phyloP scores from a whole-genome alignment of 306 rosid species.

The Prunus padus region DNA sequence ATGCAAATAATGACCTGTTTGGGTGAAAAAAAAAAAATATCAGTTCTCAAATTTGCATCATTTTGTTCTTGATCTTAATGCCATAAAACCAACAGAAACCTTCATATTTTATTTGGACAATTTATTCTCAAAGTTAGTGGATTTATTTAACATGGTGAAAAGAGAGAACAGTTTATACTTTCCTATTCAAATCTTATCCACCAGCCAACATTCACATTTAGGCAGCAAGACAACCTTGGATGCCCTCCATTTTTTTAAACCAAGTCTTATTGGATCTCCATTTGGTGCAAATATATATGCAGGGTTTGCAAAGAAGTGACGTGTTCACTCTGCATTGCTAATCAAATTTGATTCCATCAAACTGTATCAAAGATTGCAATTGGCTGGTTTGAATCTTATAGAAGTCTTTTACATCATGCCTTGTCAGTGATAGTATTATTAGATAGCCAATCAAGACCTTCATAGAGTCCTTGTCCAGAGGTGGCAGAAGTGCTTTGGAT shows the following conservation, averaged over 20 bases:
- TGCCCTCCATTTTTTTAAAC: background rate
- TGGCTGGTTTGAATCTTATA: background rate
- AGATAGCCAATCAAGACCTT: slow-evolving; percentile 48
- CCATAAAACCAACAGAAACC: too few relatives aligned
- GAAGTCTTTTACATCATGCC: slow-evolving; percentile 4
- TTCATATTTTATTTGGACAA: too few relatives aligned
- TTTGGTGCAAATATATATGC: background rate
- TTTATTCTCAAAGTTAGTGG: too few relatives aligned
- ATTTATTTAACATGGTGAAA: too few relatives aligned
- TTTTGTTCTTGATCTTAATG: too few relatives aligned
- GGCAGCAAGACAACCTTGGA: background rate
- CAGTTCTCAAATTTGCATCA: too few relatives aligned
- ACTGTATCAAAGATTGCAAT: background rate
- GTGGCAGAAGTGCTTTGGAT: slow-evolving; percentile 44
- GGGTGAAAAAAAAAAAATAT: too few relatives aligned
- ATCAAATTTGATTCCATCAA: background rate
- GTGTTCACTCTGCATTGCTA: background rate
- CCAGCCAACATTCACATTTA: background rate
- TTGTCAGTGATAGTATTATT: slow-evolving; percentile 15
- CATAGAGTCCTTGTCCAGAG: slow-evolving; percentile 45
- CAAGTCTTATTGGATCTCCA: background rate
- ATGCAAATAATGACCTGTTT: too few relatives aligned
- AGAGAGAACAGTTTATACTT: too few relatives aligned
- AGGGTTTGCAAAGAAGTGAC: background rate
- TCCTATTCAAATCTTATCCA: too few relatives aligned